These are phyloP conservation scores for Candida maltosa DNA, from an alignment of 805 yeast genomes.

Conservation along the genomic window DNA sequence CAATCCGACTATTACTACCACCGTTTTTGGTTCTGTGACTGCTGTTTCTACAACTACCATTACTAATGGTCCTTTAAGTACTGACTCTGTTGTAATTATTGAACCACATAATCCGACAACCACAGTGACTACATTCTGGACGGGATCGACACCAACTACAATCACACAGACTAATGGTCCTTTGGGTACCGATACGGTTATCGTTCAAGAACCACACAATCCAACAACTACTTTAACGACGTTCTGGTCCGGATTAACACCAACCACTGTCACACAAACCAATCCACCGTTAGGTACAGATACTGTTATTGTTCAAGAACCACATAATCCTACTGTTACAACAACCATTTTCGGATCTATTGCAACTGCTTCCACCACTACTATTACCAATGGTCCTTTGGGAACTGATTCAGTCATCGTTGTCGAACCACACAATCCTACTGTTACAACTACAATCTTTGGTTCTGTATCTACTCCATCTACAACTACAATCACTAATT, in stretches of 20 bases:
- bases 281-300: conserved; percentile 10
- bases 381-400: too few species aligned
- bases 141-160: background rate
- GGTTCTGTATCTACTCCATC: too few species aligned
- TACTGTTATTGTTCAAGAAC: conserved; percentile 6
- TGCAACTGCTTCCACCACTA: conserved; percentile 13
- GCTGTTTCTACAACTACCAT: background rate
- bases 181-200: background rate
- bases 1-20: background rate
- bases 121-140: conserved; percentile 1
- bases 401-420: too few species aligned
- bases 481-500: conserved; percentile 10
- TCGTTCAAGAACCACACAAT: conserved; percentile 1
- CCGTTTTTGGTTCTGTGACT: background rate
- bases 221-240: conserved; percentile 2
- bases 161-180: background rate
- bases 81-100: background rate
- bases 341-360: conserved; percentile 9
- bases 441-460: too few species aligned
- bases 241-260: conserved; percentile 2
- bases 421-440: conserved; percentile 10
- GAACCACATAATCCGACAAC: conserved; percentile 2
- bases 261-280: conserved; percentile 16
- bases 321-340: conserved; percentile 10
- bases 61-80: background rate